Evolutionary conservation across 495 filamentous ascomycete species (phyloP), one percentile per base, ranked within the genome.

Genomic region (Glarea lozoyensis): DNA sequence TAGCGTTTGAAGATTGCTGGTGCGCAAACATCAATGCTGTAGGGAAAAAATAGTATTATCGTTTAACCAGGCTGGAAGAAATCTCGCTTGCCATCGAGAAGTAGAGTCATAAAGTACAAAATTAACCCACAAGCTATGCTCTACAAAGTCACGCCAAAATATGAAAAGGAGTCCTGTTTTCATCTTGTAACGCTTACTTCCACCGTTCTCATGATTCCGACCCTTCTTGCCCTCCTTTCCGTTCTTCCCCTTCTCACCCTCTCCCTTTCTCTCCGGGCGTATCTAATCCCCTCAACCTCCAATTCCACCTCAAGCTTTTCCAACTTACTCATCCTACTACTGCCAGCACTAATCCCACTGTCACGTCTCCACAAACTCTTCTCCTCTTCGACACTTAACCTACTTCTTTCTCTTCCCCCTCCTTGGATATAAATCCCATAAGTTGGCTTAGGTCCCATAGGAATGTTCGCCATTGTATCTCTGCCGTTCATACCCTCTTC

Each of bases 161-260:
- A n/a, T n/a, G n/a, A n/a, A n/a, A n/a, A n/a, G n/a, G n/a, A n/a
- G n/a, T n/a, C n/a, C n/a, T n/a, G n/a, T 15, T 18, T 10, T 40
- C 23, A 40, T 27, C 37, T 23, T 18, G 37, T 40, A 27, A 40
- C 37, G 15, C n/a, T n/a, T 2, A 40, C 18, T 15, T 40, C 37
- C 20, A 18, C 27, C 37, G 37, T 40, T 9, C 17, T 22, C 22
- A 40, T n/a, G n/a, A 40, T 40, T 27, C 37, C 37, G 6, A 19
- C 19, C 19, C 35, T 5, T 5, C 16, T 37, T 37, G 5, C 25
- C n/a, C 25, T n/a, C 25, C 25, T 7, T 29, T n/a, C n/a, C 25
- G 25, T n/a, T 29, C 25, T n/a, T 29, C 25, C 7, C 7, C 7
- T 29, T 7, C 25, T 7, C 25, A 7, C 25, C n/a, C 25, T 29